Base-by-base conservation (phyloP, 345 rosid species). In the Bruguiera gymnorhiza region DNA sequence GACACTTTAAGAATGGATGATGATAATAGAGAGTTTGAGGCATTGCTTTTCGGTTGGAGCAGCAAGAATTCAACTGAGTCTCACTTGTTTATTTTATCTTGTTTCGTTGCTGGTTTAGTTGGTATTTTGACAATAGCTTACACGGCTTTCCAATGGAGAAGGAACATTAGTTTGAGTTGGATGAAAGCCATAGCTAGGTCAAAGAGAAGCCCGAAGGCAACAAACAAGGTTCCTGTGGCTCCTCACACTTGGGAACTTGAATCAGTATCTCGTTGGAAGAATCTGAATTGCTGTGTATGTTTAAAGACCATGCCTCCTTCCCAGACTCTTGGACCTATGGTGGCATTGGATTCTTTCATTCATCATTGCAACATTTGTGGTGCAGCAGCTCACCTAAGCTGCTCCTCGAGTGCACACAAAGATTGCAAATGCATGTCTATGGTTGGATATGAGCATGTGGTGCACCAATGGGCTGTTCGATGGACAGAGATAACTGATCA, bases 401-500 rank as follows among this genome's bases (percentile, higher is more conserved):
- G 98, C 77, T 88, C 95, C 55, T 78, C 82, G 0, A 80, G 24
- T 64, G 95, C 92, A 4, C 93, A 86, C 51, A 89, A 83, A 77
- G 98, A 91, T 78, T 94, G 98, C 74, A 94, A 91, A 57, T 88
- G 95, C 54, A 86, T 81, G 8, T 94, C 96, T 55, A 88, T 91
- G 93, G 72, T 83, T 75, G 95, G 90, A 57, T 85, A 63, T 70
- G 97, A 94, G 55, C 83, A 87, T 80, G 86, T 88, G 70, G 75
- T 87, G 81, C 97, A 94, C 78, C 98, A 94, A 66, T 94, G 98
- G 98, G 86, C 97, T 32, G 86, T 94, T 82, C 82, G 87, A 60
- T 94, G 97, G 98, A 87, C 96, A 19, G 97, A 94, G 85, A 82
- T 79, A n/a, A 77, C 93, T 6, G 95, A 95, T 81, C 98, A 85